Base-by-base conservation (phyloP, 148 eudicot species). In the Arctostaphylos glauca region DNA sequence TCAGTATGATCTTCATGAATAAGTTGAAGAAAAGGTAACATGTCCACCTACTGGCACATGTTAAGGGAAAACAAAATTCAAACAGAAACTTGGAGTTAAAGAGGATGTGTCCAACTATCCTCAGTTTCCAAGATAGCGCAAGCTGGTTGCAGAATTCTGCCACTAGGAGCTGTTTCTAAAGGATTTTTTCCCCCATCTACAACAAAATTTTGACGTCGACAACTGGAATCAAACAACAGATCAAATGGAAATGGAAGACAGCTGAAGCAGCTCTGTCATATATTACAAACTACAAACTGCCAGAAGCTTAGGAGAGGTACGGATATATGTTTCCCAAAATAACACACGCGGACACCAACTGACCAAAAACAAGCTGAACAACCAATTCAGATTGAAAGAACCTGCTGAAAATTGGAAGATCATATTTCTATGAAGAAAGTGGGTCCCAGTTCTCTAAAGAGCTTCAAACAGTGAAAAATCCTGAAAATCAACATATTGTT, bases 191-290 rank as follows among this genome's bases (percentile, higher is more conserved):
- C 21, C 9, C 21, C 21, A 14, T 52, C 62, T 14, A 53, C n/a
- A 16, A 48, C 62, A 13, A 76, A 76, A 76, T 25, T 76, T 76
- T 54, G 21, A 52, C 5, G 58, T 12, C 43, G 10, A 47, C 16
- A 21, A 9, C n/a, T 15, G 53, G 49, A 7, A 73, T 73, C 52
- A 44, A 46, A 73, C 18, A 52, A 73, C 43, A 49, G 21, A 31
- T 76, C 59, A 77, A 77, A 44, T 43, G 58, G 41, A 46, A 56
- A 78, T 78, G 38, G 31, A 16, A 56, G 49, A 43, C 31, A 78
- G 43, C 16, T 58, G 50, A 43, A 56, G 31, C 47, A 53, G 62
- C 48, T 77, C 21, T 5, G 44, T 53, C 49, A 77, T 55, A 16
- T 31, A 31, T 31, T 31, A 31, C 38, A 31, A 31, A 31, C 38